These are phyloP conservation scores for Phytophthora hibernalis DNA, from an alignment of 352 stramenopile genomes.

Conservation along the genomic window DNA sequence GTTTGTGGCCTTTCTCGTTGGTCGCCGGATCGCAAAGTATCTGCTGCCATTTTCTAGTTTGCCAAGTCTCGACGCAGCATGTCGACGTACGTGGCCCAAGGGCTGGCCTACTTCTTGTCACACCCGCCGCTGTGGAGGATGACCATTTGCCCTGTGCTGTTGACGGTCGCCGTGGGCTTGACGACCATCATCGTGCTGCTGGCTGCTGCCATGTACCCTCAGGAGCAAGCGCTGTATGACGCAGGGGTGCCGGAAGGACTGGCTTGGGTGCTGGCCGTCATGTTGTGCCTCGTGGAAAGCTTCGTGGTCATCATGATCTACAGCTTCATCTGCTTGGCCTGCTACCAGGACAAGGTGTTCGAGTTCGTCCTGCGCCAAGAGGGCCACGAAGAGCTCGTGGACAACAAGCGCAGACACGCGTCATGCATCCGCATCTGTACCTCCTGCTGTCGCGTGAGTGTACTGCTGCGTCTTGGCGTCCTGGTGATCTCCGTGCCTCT, in stretches of 20 bases:
- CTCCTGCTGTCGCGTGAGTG: constrained; percentile 54
- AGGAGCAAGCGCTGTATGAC: constrained; percentile 47
- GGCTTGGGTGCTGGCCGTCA: constrained; percentile 58
- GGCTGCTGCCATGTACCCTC: constrained; percentile 44
- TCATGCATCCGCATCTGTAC: constrained; percentile 50
- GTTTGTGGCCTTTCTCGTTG: constrained; percentile 7
- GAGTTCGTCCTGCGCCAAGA: constrained; percentile 52
- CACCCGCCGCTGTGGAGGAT: constrained; percentile 57
- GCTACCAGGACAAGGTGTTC: constrained; percentile 65
- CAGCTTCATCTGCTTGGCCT: constrained; percentile 52
- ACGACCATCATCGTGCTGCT: constrained; percentile 57
- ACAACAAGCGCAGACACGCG: constrained; percentile 43
- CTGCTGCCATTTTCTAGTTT: constrained; percentile 20
- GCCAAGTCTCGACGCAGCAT: constrained; percentile 22
- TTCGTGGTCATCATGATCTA: constrained; percentile 65
- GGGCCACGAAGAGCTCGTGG: constrained; percentile 48
- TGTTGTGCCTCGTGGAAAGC: constrained; percentile 63
- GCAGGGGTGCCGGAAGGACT: constrained; percentile 44
- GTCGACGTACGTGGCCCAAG: constrained; percentile 44
- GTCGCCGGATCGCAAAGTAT: constrained; percentile 2
- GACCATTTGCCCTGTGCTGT: constrained; percentile 54
- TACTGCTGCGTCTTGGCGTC: constrained; percentile 49
- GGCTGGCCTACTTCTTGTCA: constrained; percentile 52
- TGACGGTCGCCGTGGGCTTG: constrained; percentile 52
- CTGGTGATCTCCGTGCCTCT: constrained; percentile 57